phyloP scores from a whole-genome alignment of 2,329 filamentous ascomycete species.

The Neofusicoccum kwambonambiense region DNA sequence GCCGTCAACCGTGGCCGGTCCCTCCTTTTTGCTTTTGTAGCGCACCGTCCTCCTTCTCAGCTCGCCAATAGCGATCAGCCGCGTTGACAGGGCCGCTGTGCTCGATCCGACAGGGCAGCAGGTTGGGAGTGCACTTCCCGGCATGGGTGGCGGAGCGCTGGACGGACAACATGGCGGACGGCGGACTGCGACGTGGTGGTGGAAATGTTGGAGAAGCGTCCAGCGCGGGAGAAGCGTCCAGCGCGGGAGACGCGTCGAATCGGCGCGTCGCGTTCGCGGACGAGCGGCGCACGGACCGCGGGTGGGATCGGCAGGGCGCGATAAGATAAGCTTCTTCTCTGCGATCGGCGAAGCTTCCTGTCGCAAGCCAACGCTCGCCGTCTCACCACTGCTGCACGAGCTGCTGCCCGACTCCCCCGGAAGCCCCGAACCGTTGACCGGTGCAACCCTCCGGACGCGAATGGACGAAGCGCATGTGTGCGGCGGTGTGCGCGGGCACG shows the following conservation, averaged over 20 bases:
- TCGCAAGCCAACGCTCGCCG: not conserved
- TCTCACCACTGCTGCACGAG: slow-evolving; percentile 4
- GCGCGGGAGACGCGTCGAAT: slow-evolving; percentile 1
- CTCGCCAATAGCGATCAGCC: slow-evolving; percentile 68
- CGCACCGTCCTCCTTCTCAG: slow-evolving; percentile 37
- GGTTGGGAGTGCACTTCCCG: slow-evolving; percentile 59
- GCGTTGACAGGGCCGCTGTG: slow-evolving; percentile 71
- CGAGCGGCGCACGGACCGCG: not conserved
- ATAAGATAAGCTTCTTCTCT: not conserved
- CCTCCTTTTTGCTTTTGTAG: not conserved
- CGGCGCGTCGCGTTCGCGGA: not conserved
- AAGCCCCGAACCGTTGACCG: not conserved
- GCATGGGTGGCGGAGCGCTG: slow-evolving; percentile 27
- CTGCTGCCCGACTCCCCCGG: not conserved
- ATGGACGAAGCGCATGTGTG: not conserved
- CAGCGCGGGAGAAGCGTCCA: not conserved
- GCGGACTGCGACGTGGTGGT: not conserved
- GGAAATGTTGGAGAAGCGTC: not conserved
- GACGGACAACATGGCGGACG: slow-evolving; percentile 46
- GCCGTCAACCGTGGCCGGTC: not conserved
- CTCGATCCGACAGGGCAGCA: slow-evolving; percentile 78
- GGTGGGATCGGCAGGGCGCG: not conserved
- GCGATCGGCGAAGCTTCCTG: slow-evolving; percentile 4
- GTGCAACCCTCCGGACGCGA: not conserved
- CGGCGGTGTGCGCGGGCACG: not conserved